These are phyloP conservation scores for Syzygium oleosum DNA, from an alignment of 345 rosid species.

Conservation along the genomic window DNA sequence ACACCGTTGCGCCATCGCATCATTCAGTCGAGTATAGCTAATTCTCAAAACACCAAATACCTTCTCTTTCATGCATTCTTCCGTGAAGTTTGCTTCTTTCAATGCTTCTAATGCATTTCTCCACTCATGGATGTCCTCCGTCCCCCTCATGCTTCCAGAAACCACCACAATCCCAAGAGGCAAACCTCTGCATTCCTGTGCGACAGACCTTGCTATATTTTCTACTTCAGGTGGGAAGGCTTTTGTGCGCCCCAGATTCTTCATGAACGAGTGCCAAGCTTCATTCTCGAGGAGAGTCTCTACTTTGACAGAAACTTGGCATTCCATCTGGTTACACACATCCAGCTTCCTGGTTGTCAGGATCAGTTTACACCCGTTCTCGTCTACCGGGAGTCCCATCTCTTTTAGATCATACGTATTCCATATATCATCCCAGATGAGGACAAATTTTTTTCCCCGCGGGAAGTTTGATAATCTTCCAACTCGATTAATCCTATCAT, in stretches of 20 bases:
- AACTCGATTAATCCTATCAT: background rate
- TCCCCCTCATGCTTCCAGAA: background rate
- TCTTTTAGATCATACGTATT: background rate
- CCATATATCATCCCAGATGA: constrained; percentile 18
- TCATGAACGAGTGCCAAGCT: background rate
- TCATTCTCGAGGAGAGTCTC: background rate
- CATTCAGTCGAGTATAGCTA: constrained; percentile 3
- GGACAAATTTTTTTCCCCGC: background rate
- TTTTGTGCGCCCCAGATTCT: background rate
- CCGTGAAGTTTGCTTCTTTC: background rate
- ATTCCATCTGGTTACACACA: constrained; percentile 2
- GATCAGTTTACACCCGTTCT: constrained; percentile 3
- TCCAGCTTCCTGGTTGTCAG: constrained; percentile 4
- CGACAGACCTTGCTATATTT: background rate
- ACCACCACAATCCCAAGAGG: background rate
- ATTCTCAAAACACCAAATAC: background rate
- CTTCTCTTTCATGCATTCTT: background rate
- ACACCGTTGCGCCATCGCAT: background rate
- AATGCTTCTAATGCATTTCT: background rate
- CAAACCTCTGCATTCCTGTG: constrained; percentile 1
- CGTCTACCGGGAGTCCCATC: background rate
- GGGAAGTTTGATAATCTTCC: background rate
- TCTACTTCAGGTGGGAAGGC: background rate
- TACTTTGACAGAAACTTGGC: background rate
- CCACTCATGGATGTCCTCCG: background rate